Evolutionary conservation across 2,329 filamentous ascomycete species (phyloP).

Genomic region (Hypoxylon sp.): DNA sequence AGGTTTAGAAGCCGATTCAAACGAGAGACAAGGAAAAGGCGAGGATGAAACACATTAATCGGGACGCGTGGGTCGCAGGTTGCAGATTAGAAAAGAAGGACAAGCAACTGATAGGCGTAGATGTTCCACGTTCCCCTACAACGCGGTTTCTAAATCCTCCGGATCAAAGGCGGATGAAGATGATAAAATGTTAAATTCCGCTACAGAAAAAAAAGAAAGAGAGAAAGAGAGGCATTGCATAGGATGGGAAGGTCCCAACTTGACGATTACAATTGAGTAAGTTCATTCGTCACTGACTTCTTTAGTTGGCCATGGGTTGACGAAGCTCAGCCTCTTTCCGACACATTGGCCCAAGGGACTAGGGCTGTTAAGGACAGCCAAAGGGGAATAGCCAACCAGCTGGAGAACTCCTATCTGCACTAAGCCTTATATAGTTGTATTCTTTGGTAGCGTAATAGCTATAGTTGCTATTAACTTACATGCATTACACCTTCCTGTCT

Average conservation of each 20-base stretch:
- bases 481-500: neutral
- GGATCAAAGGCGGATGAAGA: conserved; percentile 1
- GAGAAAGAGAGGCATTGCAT: conserved; percentile 9
- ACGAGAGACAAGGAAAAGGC: conserved; percentile 33
- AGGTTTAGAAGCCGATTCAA: conserved; percentile 28
- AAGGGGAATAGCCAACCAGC: conserved; percentile 16
- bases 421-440: conserved; percentile 33
- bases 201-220: conserved; percentile 16
- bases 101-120: conserved; percentile 25
- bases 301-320: conserved; percentile 21
- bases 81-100: conserved; percentile 21
- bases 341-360: conserved; percentile 14
- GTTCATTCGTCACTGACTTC: conserved; percentile 21
- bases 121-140: conserved; percentile 6
- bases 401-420: conserved; percentile 13
- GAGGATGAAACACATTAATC: conserved; percentile 37
- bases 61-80: conserved; percentile 33
- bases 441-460: conserved; percentile 16
- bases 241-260: conserved; percentile 16
- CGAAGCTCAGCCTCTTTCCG: conserved; percentile 35
- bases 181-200: conserved; percentile 3
- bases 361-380: conserved; percentile 5
- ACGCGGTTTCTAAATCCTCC: neutral
- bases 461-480: neutral
- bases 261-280: conserved; percentile 2